Evolutionary conservation across 2,329 filamentous ascomycete species (phyloP).

Genomic region (Colletotrichum eremochloae): DNA sequence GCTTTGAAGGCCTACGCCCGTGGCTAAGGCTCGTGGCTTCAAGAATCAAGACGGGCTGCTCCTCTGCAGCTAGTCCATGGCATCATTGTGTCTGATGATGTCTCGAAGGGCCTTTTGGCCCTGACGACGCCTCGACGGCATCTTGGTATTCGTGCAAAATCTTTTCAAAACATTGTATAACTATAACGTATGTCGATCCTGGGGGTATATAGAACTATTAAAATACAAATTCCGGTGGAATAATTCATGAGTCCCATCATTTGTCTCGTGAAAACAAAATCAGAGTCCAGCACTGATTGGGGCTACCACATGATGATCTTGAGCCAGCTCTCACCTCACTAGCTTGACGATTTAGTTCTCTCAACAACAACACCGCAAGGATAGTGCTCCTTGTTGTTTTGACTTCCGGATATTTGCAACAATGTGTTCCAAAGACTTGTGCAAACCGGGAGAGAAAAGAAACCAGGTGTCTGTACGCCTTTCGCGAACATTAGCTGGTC

Average conservation of each 20-base stretch:
- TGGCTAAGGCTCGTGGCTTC: background rate
- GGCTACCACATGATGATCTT: background rate
- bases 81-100: background rate
- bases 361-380: constrained; percentile 23
- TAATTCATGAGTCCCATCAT: background rate
- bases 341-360: background rate
- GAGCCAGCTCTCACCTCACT: background rate
- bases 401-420: constrained; percentile 12
- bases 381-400: background rate
- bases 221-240: background rate
- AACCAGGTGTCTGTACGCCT: constrained; percentile 17
- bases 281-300: background rate
- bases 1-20: constrained; percentile 22
- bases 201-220: background rate
- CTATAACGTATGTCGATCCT: background rate
- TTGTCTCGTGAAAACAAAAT: background rate
- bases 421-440: constrained; percentile 27
- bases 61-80: no score
- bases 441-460: constrained; percentile 28
- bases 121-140: background rate
- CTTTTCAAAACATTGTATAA: background rate
- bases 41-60: background rate
- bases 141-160: background rate
- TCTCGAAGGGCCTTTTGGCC: no score
- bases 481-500: constrained; percentile 16